Conservation (phyloP, 768 basidiomycete genomes). For the Albatrellus ellisii region DNA sequence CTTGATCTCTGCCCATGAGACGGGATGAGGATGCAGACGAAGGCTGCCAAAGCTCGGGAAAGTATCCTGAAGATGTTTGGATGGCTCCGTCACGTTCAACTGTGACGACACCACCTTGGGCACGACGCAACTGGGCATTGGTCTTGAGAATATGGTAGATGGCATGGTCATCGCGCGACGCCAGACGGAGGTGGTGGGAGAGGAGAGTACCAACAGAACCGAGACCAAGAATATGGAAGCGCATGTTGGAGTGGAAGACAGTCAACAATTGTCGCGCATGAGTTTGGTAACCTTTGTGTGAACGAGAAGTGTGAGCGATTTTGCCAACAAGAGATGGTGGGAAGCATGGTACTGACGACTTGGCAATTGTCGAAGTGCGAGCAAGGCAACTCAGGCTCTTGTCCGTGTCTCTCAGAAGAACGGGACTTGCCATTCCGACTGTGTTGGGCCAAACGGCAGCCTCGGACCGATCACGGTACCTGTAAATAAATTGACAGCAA, state of each 20-base stretch:
- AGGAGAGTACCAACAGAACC: constrained; percentile 78
- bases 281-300: too few relatives aligned
- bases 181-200: constrained; percentile 62
- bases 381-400: too few relatives aligned
- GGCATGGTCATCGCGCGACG: constrained; percentile 34
- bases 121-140: constrained; percentile 23
- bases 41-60: constrained; percentile 26
- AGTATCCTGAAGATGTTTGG: constrained; percentile 30
- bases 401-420: too few relatives aligned
- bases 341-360: too few relatives aligned
- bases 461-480: too few relatives aligned
- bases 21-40: not conserved
- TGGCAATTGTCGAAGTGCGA: too few relatives aligned
- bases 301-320: too few relatives aligned
- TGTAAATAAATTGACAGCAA: too few relatives aligned
- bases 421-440: too few relatives aligned
- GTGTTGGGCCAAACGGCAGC: too few relatives aligned
- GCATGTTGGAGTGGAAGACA: constrained; percentile 34
- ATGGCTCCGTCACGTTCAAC: constrained; percentile 39
- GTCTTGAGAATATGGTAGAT: constrained; percentile 63
- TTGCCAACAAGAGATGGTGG: too few relatives aligned
- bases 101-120: constrained; percentile 26
- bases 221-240: constrained; percentile 64
- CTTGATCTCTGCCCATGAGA: not conserved
- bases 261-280: too few relatives aligned